These are phyloP conservation scores for Entamoeba histolytica DNA, from an alignment of 208 protist species.

Conservation along the genomic window DNA sequence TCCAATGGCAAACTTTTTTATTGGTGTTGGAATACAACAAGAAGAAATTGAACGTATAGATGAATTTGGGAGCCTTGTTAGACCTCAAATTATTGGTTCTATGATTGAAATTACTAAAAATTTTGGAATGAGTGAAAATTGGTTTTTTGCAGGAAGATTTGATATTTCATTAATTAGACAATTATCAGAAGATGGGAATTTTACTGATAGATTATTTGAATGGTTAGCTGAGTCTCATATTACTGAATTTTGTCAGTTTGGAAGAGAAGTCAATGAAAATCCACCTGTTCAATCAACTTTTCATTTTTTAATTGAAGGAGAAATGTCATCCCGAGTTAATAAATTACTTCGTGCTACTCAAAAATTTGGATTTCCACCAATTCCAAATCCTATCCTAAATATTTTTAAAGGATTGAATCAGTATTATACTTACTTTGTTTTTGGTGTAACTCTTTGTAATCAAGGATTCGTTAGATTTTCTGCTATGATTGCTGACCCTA, in stretches of 20 bases:
- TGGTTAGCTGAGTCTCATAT: not conserved
- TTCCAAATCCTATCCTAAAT: not conserved
- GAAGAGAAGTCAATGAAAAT: not conserved
- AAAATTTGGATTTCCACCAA: not conserved
- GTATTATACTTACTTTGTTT: not conserved
- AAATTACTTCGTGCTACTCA: not conserved
- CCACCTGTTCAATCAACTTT: not conserved
- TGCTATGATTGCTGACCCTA: not conserved
- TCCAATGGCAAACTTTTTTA: not conserved
- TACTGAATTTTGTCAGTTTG: not conserved
- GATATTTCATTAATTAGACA: not conserved
- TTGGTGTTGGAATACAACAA: not conserved
- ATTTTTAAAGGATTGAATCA: not conserved
- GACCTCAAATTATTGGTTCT: not conserved
- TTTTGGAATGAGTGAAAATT: not conserved
- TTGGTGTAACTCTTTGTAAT: not conserved
- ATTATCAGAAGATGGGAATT: not conserved
- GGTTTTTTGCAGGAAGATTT: not conserved
- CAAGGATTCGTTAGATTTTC: not conserved
- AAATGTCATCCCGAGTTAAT: not conserved
- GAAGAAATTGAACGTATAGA: not conserved
- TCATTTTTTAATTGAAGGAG: not conserved
- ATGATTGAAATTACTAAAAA: not conserved
- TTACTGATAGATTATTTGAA: not conserved
- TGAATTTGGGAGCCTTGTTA: not conserved